phyloP scores from a whole-genome alignment of 1,284 basidiomycete genomes.

The Naganishia cerealis region DNA sequence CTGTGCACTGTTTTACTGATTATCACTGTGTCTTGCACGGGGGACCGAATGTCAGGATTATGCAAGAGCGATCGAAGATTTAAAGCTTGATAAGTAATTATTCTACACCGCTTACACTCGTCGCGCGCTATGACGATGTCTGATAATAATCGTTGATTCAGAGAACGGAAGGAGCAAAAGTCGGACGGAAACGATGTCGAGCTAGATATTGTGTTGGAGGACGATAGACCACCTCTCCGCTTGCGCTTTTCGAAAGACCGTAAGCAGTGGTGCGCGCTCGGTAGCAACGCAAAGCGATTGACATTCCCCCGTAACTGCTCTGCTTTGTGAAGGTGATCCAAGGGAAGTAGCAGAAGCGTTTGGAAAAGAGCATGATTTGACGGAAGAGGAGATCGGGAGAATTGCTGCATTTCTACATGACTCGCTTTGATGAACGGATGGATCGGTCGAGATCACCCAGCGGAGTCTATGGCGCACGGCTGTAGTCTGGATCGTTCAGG shows the following conservation, averaged over 20 bases:
- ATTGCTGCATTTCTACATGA: constrained; percentile 6
- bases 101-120: not conserved
- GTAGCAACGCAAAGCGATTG: not conserved
- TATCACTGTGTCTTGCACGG: not conserved
- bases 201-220: constrained; percentile 32
- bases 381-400: constrained; percentile 1
- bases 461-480: too few relatives aligned
- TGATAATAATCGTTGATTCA: not conserved
- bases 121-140: too few relatives aligned
- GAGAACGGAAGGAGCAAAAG: not conserved
- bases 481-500: too few relatives aligned
- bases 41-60: constrained; percentile 27
- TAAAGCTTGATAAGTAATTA: constrained; percentile 20
- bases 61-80: constrained; percentile 26
- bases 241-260: constrained; percentile 35
- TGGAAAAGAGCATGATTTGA: constrained; percentile 13
- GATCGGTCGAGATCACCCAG: not conserved
- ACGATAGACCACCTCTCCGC: constrained; percentile 40
- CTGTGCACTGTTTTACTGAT: not conserved
- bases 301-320: not conserved
- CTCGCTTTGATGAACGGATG: not conserved
- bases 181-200: not conserved
- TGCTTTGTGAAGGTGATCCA: constrained; percentile 1
- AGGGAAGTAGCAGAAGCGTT: constrained; percentile 1
- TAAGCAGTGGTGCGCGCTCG: constrained; percentile 23